These are phyloP conservation scores for Russula compacta DNA, from an alignment of 768 basidiomycete species.

Conservation along the genomic window DNA sequence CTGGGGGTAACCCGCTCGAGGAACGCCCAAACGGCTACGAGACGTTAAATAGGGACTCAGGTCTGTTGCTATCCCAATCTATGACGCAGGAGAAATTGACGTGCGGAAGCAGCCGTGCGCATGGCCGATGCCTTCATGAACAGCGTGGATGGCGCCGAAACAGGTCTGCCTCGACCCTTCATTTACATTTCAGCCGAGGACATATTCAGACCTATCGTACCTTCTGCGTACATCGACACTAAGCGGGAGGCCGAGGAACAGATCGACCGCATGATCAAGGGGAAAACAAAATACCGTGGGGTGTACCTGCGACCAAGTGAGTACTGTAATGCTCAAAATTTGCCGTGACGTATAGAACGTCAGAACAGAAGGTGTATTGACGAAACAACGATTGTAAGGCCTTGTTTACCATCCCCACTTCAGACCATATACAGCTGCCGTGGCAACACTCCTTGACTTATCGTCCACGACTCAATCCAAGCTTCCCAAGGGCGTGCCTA, in stretches of 20 bases:
- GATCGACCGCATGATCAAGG: constrained; percentile 47
- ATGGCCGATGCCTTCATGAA: constrained; percentile 71
- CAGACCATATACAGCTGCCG: constrained; percentile 79
- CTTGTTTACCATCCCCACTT: constrained; percentile 94
- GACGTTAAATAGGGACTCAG: constrained; percentile 79
- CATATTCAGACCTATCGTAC: constrained; percentile 79
- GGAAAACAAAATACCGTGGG: constrained; percentile 44
- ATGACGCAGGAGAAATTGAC: background rate
- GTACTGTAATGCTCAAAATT: constrained; percentile 26
- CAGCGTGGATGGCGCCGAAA: constrained; percentile 29
- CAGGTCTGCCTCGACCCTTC: constrained; percentile 48
- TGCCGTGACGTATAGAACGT: background rate
- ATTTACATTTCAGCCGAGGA: constrained; percentile 95
- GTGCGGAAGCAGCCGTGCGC: constrained; percentile 41
- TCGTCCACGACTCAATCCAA: constrained; percentile 64
- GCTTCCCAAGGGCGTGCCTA: constrained; percentile 46
- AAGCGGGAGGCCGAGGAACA: constrained; percentile 82
- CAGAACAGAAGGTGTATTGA: background rate
- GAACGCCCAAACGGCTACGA: constrained; percentile 53
- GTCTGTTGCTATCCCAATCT: constrained; percentile 36
- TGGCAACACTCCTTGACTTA: constrained; percentile 75
- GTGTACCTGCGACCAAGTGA: constrained; percentile 87
- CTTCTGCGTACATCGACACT: constrained; percentile 82
- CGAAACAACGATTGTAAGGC: constrained; percentile 37
- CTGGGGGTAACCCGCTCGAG: constrained; percentile 50